These are phyloP conservation scores for Salmacisia buchloeana DNA, from an alignment of 1,284 basidiomycete genomes.

Conservation along the genomic window DNA sequence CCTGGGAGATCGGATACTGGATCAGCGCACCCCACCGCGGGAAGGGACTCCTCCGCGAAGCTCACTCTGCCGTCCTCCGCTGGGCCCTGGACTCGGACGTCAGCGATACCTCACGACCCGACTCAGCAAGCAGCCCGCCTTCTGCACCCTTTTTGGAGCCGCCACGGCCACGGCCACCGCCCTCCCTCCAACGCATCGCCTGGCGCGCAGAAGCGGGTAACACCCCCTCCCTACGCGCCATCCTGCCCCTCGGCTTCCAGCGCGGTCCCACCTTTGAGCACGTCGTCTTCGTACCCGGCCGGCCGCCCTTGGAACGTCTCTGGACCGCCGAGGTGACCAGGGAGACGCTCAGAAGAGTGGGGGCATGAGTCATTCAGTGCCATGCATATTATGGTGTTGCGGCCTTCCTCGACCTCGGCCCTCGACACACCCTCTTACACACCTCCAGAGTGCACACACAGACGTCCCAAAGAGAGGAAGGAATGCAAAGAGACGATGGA, in stretches of 20 bases:
- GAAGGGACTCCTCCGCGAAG: neutral
- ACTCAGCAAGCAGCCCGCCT: neutral
- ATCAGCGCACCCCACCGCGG: neutral
- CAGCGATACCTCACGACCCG: neutral
- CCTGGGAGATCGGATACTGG: conserved; percentile 3
- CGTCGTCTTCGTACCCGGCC: neutral
- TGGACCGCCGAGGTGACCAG: neutral
- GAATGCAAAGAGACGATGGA: neutral
- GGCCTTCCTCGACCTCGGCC: no score
- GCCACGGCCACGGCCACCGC: neutral
- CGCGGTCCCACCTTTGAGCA: neutral
- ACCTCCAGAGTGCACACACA: no score
- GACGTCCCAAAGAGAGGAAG: neutral
- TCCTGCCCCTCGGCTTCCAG: neutral
- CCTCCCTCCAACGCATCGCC: neutral
- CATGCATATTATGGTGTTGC: no score
- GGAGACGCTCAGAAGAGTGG: no score
- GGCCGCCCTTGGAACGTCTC: neutral
- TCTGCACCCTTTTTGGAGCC: neutral
- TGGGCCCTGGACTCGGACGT: neutral
- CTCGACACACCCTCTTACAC: no score
- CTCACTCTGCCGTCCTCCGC: neutral
- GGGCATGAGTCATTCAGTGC: no score
- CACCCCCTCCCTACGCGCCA: neutral
- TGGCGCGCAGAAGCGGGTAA: neutral